Percentiles rank a stretch among this genome's conserved stretches.
Conservation (phyloP, 2,329 filamentous ascomycete genomes). For the Neurospora sp. region DNA sequence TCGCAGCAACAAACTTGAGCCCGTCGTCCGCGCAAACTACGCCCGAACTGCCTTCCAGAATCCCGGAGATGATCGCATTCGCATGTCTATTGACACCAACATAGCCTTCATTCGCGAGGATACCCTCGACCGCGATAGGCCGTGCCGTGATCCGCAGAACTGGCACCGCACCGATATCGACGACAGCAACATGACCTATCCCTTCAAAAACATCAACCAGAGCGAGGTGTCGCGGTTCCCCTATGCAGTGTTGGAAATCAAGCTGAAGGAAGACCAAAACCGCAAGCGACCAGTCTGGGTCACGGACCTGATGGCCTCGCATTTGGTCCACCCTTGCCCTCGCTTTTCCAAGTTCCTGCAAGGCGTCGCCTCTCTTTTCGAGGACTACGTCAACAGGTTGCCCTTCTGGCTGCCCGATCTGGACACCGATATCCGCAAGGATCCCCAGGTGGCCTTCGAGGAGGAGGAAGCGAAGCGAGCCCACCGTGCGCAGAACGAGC, state of each 20-base stretch:
- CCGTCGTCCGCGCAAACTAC: conserved; percentile 85
- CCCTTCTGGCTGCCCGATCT: conserved; percentile 93
- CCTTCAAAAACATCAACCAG: conserved; percentile 78
- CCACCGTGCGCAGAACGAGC: conserved; percentile 74
- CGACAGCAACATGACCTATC: conserved; percentile 69
- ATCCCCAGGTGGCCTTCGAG: conserved; percentile 83
- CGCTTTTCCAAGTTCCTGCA: conserved; percentile 97
- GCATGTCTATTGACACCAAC: conserved; percentile 88
- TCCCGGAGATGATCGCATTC: conserved; percentile 78
- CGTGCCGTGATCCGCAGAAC: conserved; percentile 75
- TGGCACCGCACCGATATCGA: conserved; percentile 95
- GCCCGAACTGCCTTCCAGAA: conserved; percentile 94
- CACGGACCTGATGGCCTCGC: conserved; percentile 82
- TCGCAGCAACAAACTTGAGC: conserved; percentile 66
- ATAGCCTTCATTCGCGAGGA: conserved; percentile 77
- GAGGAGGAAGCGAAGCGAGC: conserved; percentile 80
- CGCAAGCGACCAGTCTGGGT: conserved; percentile 77
- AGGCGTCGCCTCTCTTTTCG: conserved; percentile 82
- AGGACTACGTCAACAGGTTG: conserved; percentile 90
- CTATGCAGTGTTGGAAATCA: conserved; percentile 86
- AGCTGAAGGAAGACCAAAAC: conserved; percentile 58
- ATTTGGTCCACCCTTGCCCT: conserved; percentile 81
- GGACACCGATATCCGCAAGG: conserved; percentile 86
- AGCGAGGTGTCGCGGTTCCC: conserved; percentile 89
- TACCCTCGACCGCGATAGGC: conserved; percentile 69